Evolutionary conservation across 139 green algal genomes (phyloP).

Genomic region (Tetradesmus obliquus): DNA sequence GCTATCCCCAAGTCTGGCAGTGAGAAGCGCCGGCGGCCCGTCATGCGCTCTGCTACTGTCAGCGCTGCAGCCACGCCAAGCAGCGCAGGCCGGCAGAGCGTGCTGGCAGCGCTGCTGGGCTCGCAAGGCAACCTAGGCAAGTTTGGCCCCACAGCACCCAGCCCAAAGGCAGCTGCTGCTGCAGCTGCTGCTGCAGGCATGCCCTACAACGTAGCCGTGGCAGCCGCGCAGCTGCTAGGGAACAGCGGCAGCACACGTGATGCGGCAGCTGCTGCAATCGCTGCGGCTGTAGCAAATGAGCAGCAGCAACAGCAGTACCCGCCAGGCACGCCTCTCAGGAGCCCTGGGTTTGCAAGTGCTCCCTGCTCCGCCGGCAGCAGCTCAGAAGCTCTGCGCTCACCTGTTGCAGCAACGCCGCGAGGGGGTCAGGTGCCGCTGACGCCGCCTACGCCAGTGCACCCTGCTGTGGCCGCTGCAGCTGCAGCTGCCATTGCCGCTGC

Average conservation of each 20-base stretch:
- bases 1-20: constrained; percentile 23
- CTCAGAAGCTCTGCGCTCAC: neutral
- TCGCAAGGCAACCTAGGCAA: neutral
- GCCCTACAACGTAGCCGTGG: constrained; percentile 32
- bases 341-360: neutral
- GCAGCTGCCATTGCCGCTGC: constrained; percentile 27
- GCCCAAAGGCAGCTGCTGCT: constrained; percentile 34
- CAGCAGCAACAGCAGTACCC: neutral
- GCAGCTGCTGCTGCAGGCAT: constrained; percentile 28
- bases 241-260: neutral
- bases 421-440: neutral
- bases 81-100: neutral
- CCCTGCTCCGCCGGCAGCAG: neutral
- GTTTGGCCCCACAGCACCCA: neutral
- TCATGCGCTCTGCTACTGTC: neutral
- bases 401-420: neutral
- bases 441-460: constrained; percentile 32
- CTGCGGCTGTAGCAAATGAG: constrained; percentile 13
- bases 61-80: constrained; percentile 5
- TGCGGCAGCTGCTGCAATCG: constrained; percentile 14
- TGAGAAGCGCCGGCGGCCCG: constrained; percentile 7
- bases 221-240: constrained; percentile 43
- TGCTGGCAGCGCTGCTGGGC: constrained; percentile 27
- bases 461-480: constrained; percentile 22
- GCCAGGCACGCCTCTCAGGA: neutral